Evolutionary conservation across 345 rosid species (phyloP), one percentile per base, ranked within the genome.

Genomic region (Lumnitzera racemosa): DNA sequence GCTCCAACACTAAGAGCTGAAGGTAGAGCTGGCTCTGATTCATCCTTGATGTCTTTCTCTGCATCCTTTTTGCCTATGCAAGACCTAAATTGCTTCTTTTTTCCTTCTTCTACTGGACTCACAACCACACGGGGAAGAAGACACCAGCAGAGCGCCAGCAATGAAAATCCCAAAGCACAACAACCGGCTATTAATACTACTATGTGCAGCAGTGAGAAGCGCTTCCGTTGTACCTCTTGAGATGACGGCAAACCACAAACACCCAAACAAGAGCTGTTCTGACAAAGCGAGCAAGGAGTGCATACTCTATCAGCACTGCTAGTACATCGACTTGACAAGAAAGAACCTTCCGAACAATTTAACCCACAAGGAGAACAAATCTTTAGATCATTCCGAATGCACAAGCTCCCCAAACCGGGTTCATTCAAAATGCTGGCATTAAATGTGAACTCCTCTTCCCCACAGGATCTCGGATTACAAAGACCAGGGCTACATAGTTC

Each of bases 201-300:
- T 70, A 78, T 72, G 24, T 31, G 75, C 48, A 74, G 53, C 55
- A 74, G 85, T 59, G 63, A 81, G 82, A 83, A 72, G 51, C 68
- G 81, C 77, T 67, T 84, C 55, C 53, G 64, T 46, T 49, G 47
- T 24, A 47, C 53, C 24, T 71, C 79, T 0, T 53, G 58, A n/a
- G 69, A 72, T 64, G 80, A 70, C 23, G 46, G 70, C 59, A 85
- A 64, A 57, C 88, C 80, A 57, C 97, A 89, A 23, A 79, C 70
- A 41, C 68, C 79, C 62, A 84, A 75, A 67, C 96, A 92, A 66
- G 96, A 79, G 65, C 87, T 86, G 76, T 84, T 92, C 76, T 89
- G 99, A 80, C 99, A 92, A 56, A 92, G 90, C 14, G 97, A 92
- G 61, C 99, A 92, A 53, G 82, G 56, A 4, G 91, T 84, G 73